Evolutionary conservation across 768 basidiomycete species (phyloP).

Genomic region (Albatrellus ellisii): DNA sequence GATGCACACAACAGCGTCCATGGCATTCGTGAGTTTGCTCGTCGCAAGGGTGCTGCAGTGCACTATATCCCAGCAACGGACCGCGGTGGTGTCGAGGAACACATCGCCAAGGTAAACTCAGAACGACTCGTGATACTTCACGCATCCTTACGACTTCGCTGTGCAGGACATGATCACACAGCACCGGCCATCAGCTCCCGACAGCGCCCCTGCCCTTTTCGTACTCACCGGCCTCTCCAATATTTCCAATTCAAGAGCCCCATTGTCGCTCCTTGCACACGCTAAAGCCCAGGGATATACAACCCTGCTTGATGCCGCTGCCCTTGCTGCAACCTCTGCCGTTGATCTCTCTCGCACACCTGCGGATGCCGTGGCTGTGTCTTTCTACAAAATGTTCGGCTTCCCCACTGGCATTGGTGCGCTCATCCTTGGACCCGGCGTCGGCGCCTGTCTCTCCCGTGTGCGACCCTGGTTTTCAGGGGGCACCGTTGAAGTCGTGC

Average conservation of each 20-base stretch:
- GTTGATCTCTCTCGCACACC: conserved; percentile 53
- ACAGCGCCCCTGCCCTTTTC: conserved; percentile 45
- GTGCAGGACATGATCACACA: conserved; percentile 38
- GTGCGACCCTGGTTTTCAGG: conserved; percentile 86
- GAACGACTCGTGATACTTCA: neutral
- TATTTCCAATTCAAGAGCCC: conserved; percentile 62
- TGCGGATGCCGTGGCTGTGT: conserved; percentile 73
- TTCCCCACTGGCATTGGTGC: conserved; percentile 80
- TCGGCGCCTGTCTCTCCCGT: no score
- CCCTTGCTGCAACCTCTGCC: conserved; percentile 58
- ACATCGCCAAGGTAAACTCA: conserved; percentile 55
- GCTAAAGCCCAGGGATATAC: conserved; percentile 59
- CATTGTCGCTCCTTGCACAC: conserved; percentile 48
- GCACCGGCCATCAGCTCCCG: conserved; percentile 31
- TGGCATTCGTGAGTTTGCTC: conserved; percentile 65
- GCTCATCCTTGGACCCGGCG: conserved; percentile 30
- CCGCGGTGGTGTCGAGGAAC: conserved; percentile 49
- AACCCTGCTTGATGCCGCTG: conserved; percentile 73
- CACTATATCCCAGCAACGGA: conserved; percentile 52
- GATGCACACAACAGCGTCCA: conserved; percentile 86
- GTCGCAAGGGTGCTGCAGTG: conserved; percentile 37
- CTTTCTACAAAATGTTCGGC: conserved; percentile 87
- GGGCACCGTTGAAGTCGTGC: conserved; percentile 71
- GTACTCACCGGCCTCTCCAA: conserved; percentile 76
- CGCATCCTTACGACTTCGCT: neutral